Evolutionary conservation across 208 protist species (phyloP), one percentile per base, ranked within the genome.

Genomic region (Trypanosoma theileri): DNA sequence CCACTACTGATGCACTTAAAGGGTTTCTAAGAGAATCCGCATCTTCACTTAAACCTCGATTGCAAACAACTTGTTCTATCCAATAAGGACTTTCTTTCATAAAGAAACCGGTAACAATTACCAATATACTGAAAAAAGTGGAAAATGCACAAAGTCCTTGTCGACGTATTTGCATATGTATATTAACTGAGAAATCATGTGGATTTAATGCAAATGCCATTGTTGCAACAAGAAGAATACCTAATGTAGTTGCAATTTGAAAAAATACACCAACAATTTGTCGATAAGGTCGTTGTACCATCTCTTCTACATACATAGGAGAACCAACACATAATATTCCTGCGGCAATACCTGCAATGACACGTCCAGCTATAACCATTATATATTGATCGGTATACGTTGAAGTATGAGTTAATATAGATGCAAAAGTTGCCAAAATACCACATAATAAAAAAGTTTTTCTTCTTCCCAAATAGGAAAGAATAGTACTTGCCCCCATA

Each of bases 211-310:
- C 61, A 19, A 82, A 52, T 14, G 48, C 80, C 42, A 82, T 61
- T 12, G 75, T 17, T 24, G 76, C 42, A 59, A 67, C 73, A 48
- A 73, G 13, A n/a, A 85, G 54, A 28, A 74, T 65, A 28, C 80
- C 80, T 57, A 81, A 69, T 17, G 75, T 66, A 26, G 9, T 56
- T 46, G 59, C 57, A 31, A 80, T 51, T 45, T 85, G 80, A 64
- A 85, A 82, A 8, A 82, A 64, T 35, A 80, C 61, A 44, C 80
- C 76, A 45, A 77, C 48, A 31, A 59, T 55, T 45, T 75, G 62
- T 28, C 45, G 59, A 54, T 76, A 54, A 17, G 60, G 41, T 17
- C 41, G 17, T 22, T 56, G 70, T 41, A 57, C 65, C n/a, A 71
- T 69, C 52, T 70, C 63, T 31, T 76, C 54, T 21, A 80, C 77